Conservation (phyloP, 805 yeast species). For the Candida koratica region DNA sequence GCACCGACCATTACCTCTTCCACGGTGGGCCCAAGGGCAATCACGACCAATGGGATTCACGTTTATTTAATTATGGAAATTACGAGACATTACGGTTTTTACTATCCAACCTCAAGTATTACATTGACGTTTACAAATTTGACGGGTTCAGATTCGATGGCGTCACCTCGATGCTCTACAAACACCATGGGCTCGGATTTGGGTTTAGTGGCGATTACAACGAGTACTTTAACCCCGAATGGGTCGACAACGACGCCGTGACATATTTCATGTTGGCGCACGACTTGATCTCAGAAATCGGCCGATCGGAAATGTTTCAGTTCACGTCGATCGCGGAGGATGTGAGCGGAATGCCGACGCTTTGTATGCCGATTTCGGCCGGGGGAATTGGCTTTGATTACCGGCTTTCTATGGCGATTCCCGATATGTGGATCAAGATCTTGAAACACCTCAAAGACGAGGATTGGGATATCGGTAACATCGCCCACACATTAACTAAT, state of each 20-base stretch:
- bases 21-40: constrained; percentile 87
- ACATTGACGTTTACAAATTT: constrained; percentile 75
- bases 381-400: constrained; percentile 97
- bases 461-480: constrained; percentile 84
- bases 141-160: constrained; percentile 98
- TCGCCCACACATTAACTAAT: constrained; percentile 78
- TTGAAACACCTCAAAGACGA: constrained; percentile 82
- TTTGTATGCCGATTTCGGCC: constrained; percentile 64
- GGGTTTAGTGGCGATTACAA: constrained; percentile 90
- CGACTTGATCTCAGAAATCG: constrained; percentile 57
- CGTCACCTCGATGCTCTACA: constrained; percentile 87
- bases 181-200: constrained; percentile 88
- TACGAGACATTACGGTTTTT: constrained; percentile 88
- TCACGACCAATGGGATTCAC: constrained; percentile 95
- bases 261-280: constrained; percentile 90
- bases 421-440: constrained; percentile 98
- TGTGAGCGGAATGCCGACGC: constrained; percentile 95
- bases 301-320: constrained; percentile 31
- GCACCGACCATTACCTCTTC: constrained; percentile 92
- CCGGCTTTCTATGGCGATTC: constrained; percentile 93
- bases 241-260: constrained; percentile 85
- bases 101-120: constrained; percentile 78
- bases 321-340: constrained; percentile 90
- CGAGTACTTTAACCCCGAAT: constrained; percentile 76
- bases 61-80: constrained; percentile 85